Evolutionary conservation across 441 rosid genomes (phyloP).

Genomic region (Macaranga tanarius): DNA sequence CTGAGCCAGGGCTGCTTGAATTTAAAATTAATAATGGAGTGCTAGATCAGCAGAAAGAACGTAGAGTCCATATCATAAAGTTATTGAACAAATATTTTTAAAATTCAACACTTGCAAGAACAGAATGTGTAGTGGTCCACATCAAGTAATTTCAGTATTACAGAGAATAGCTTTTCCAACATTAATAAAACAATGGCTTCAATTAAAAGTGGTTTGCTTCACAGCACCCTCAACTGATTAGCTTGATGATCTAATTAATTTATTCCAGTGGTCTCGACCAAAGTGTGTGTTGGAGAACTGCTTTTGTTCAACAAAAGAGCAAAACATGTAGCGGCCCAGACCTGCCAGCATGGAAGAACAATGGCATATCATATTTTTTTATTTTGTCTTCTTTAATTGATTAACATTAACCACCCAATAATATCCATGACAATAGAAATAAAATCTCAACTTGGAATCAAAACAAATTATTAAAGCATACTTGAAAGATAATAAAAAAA

Average conservation of each 20-base stretch:
- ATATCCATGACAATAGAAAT: too few species aligned
- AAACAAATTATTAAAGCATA: too few species aligned
- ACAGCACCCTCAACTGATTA: too few species aligned
- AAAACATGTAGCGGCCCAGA: conserved; percentile 88
- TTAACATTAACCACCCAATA: too few species aligned
- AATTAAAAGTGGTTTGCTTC: conserved; percentile 33
- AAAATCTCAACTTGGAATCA: too few species aligned
- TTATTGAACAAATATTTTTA: background rate
- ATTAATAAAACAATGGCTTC: conserved; percentile 51
- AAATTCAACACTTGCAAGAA: background rate
- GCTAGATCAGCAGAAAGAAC: conserved; percentile 47
- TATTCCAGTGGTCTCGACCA: too few species aligned
- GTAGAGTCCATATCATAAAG: conserved; percentile 4
- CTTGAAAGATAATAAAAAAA: too few species aligned
- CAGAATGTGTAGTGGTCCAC: conserved; percentile 49
- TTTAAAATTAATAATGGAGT: conserved; percentile 62
- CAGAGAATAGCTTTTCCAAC: conserved; percentile 58
- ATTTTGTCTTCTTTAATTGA: background rate
- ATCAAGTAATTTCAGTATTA: conserved; percentile 52
- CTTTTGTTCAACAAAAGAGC: conserved; percentile 73
- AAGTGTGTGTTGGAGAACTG: conserved; percentile 39
- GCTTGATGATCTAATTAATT: too few species aligned
- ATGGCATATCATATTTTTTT: conserved; percentile 4
- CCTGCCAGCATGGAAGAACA: conserved; percentile 40
- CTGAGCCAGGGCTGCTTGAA: conserved; percentile 54